Conservation (phyloP, 805 yeast species). For the Candida pseudoglaebosa region DNA sequence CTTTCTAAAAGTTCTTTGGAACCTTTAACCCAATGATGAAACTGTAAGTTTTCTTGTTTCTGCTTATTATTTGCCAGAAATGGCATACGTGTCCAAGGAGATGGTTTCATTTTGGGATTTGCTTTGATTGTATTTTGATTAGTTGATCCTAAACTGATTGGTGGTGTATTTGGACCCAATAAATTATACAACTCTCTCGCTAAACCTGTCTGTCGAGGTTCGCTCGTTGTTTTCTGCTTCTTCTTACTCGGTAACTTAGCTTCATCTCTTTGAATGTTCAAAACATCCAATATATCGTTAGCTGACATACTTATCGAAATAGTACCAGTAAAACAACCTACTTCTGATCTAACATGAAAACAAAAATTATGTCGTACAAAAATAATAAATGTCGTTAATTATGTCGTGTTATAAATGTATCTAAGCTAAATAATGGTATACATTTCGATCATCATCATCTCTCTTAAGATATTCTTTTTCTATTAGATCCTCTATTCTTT, state of each 20-base stretch:
- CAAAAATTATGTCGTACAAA: background rate
- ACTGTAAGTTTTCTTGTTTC: slow-evolving; percentile 40
- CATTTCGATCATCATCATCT: slow-evolving; percentile 53
- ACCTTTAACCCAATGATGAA: slow-evolving; percentile 88
- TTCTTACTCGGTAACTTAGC: slow-evolving; percentile 39
- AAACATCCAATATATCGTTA: slow-evolving; percentile 70
- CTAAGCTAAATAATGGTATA: slow-evolving; percentile 68
- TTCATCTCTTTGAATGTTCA: slow-evolving; percentile 57
- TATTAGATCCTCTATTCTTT: slow-evolving; percentile 66
- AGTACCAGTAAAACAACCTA: no score
- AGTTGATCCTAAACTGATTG: slow-evolving; percentile 39
- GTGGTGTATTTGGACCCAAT: slow-evolving; percentile 90
- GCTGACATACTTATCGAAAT: slow-evolving; percentile 25
- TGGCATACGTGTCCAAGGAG: slow-evolving; percentile 75
- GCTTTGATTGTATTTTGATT: slow-evolving; percentile 56
- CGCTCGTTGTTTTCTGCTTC: slow-evolving; percentile 28
- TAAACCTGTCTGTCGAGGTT: slow-evolving; percentile 57
- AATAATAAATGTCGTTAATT: no score
- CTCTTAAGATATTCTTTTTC: slow-evolving; percentile 81
- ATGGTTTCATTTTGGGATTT: slow-evolving; percentile 59
- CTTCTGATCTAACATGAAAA: no score
- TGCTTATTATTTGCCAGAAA: slow-evolving; percentile 57
- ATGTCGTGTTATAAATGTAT: background rate
- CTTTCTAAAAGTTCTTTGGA: slow-evolving; percentile 42
- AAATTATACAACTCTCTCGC: slow-evolving; percentile 85